phyloP scores from a whole-genome alignment of 2,329 filamentous ascomycete genomes.

The Tolypocladium sp. region DNA sequence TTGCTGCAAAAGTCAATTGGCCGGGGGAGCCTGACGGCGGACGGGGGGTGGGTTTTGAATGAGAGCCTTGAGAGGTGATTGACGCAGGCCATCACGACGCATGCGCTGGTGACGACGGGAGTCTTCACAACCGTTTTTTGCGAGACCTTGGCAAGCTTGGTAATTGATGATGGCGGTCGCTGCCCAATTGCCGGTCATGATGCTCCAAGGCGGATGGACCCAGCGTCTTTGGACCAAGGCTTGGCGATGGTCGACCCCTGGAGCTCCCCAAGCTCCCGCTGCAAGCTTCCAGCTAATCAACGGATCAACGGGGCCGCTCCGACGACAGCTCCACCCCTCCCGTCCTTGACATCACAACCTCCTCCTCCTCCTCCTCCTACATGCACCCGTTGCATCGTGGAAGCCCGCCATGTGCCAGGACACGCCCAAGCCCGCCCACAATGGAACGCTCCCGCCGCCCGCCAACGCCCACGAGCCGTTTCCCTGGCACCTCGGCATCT shows the following conservation, averaged over 20 bases:
- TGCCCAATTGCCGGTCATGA: too few relatives aligned
- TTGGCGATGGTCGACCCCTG: background rate
- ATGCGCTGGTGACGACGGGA: background rate
- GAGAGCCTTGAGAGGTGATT: too few relatives aligned
- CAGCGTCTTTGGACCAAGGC: background rate
- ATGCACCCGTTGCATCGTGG: background rate
- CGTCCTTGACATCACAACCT: background rate
- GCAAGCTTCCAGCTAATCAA: too few relatives aligned
- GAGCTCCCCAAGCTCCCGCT: too few relatives aligned
- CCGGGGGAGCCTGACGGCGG: background rate
- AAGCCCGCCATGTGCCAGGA: slow-evolving; percentile 4
- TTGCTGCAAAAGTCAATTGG: background rate
- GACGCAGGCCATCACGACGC: background rate
- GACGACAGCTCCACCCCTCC: background rate
- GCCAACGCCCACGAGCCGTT: slow-evolving; percentile 25
- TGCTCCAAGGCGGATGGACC: too few relatives aligned
- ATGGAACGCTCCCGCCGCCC: background rate
- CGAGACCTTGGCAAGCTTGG: too few relatives aligned
- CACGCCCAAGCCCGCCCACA: background rate
- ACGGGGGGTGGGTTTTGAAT: background rate
- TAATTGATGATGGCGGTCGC: too few relatives aligned
- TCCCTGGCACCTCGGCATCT: slow-evolving; percentile 64
- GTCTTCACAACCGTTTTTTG: background rate
- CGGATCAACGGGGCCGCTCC: too few relatives aligned
- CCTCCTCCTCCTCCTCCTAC: background rate